Evolutionary conservation across 345 rosid genomes (phyloP).

Genomic region (Atalantia buxifolia): DNA sequence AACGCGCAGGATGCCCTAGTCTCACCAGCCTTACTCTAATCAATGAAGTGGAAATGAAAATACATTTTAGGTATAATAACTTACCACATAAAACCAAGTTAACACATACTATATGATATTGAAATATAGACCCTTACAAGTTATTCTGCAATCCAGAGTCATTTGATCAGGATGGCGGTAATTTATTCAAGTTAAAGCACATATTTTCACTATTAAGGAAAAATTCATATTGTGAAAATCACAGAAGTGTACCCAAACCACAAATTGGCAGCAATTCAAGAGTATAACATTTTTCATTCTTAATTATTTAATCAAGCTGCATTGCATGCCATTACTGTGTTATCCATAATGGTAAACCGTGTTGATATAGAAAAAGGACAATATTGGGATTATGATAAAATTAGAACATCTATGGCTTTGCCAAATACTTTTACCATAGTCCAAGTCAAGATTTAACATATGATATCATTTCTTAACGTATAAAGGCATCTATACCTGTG

Average conservation of each 20-base stretch:
- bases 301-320: background rate
- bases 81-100: background rate
- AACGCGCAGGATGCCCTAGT: conserved; percentile 93
- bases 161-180: background rate
- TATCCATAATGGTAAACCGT: background rate
- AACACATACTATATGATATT: background rate
- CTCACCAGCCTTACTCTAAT: conserved; percentile 82
- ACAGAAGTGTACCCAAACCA: background rate
- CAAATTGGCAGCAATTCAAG: background rate
- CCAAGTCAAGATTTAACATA: background rate
- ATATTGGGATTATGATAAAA: background rate
- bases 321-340: background rate
- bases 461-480: background rate
- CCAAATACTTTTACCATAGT: background rate
- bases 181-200: background rate
- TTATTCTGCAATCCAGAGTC: background rate
- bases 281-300: background rate
- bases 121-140: background rate
- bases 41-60: conserved; percentile 1
- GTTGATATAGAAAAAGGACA: background rate
- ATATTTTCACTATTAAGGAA: background rate
- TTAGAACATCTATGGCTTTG: background rate
- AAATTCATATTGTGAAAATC: background rate
- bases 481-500: conserved; percentile 53
- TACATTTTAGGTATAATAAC: background rate